Conservation (phyloP, 495 filamentous ascomycete genomes). For the Penicillium paradoxum region DNA sequence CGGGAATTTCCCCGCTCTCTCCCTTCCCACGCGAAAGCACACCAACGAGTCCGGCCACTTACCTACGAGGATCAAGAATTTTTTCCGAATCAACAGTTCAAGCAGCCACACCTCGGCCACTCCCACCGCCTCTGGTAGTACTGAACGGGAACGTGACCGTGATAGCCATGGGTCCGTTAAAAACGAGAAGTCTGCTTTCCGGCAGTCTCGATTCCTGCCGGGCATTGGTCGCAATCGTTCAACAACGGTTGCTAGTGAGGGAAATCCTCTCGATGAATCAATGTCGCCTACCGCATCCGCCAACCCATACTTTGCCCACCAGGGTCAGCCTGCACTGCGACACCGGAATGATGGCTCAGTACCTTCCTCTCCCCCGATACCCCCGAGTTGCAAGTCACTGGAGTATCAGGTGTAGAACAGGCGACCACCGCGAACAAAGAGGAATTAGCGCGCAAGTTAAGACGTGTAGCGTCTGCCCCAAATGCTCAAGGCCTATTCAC, state of each 20-base stretch:
- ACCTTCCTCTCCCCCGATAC: conserved; percentile 95
- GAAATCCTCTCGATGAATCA: conserved; percentile 80
- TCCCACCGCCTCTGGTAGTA: conserved; percentile 33
- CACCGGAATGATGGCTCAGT: conserved; percentile 94
- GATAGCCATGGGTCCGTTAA: conserved; percentile 36
- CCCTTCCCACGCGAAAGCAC: conserved; percentile 47
- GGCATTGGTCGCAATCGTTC: conserved; percentile 74
- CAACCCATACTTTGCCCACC: conserved; percentile 96
- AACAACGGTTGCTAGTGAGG: conserved; percentile 88
- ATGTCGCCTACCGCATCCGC: conserved; percentile 90
- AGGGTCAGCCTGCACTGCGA: conserved; percentile 85
- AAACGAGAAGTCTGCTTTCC: conserved; percentile 61
- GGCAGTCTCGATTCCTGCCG: conserved; percentile 80
- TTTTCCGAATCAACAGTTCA: conserved; percentile 89
- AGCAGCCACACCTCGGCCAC: conserved; percentile 48
- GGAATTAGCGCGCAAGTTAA: conserved; percentile 84
- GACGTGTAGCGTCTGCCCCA: conserved; percentile 90
- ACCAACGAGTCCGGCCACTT: conserved; percentile 57
- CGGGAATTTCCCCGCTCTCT: conserved; percentile 42
- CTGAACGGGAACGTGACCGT: conserved; percentile 38
- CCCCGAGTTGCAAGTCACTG: conserved; percentile 68
- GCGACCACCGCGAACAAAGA: conserved; percentile 79
- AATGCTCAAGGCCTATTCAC: conserved; percentile 93
- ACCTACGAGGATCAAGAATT: conserved; percentile 88
- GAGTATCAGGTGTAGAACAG: conserved; percentile 68